Evolutionary conservation across 768 basidiomycete genomes (phyloP).

Genomic region (Thelephora ganbajun): DNA sequence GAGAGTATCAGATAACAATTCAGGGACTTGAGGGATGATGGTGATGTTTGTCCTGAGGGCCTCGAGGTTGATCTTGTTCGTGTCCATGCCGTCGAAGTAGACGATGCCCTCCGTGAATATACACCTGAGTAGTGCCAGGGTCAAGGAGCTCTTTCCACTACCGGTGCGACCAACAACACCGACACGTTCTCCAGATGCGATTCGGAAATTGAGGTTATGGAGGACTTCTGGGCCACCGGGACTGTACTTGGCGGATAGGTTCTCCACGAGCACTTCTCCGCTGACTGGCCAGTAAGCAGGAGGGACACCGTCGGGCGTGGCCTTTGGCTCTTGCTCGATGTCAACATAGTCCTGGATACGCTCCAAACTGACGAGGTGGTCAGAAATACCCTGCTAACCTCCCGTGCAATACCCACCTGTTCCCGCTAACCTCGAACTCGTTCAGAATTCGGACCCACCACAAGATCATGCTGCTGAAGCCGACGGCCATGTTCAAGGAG

Average conservation of each 20-base stretch:
- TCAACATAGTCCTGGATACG: slow-evolving; percentile 39
- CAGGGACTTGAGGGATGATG: slow-evolving; percentile 44
- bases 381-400: background rate
- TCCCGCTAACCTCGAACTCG: slow-evolving; percentile 30
- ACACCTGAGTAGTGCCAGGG: slow-evolving; percentile 38
- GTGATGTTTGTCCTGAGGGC: slow-evolving; percentile 39
- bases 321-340: slow-evolving; percentile 40
- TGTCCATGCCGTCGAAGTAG: slow-evolving; percentile 34
- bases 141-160: slow-evolving; percentile 39
- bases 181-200: slow-evolving; percentile 43
- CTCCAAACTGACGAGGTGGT: slow-evolving; percentile 22
- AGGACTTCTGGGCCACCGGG: slow-evolving; percentile 41
- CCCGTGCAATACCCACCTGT: slow-evolving; percentile 11
- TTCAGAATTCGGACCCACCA: slow-evolving; percentile 33
- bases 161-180: slow-evolving; percentile 51
- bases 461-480: slow-evolving; percentile 42
- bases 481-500: slow-evolving; percentile 31
- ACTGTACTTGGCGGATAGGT: slow-evolving; percentile 36
- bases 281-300: slow-evolving; percentile 54
- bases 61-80: slow-evolving; percentile 34
- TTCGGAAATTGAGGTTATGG: slow-evolving; percentile 33
- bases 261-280: slow-evolving; percentile 36
- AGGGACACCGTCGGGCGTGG: slow-evolving; percentile 28
- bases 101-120: slow-evolving; percentile 40
- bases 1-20: slow-evolving; percentile 40